phyloP scores from a whole-genome alignment of 352 stramenopile genomes.

The Pythium inflatum region DNA sequence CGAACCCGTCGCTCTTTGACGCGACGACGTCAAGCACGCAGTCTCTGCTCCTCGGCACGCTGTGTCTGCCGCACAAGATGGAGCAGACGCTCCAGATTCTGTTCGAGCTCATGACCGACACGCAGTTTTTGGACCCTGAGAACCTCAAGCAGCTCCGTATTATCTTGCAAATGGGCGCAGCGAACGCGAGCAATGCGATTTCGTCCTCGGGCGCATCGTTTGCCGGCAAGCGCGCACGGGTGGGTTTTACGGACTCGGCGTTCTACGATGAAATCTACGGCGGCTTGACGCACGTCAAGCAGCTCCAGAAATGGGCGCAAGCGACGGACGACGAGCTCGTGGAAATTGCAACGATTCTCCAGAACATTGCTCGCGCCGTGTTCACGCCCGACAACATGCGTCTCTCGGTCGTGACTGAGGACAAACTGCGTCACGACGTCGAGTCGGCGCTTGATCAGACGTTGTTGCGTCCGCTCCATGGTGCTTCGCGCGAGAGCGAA shows the following conservation, averaged over 20 bases:
- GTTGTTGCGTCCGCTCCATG: slow-evolving; percentile 49
- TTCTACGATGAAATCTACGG: slow-evolving; percentile 73
- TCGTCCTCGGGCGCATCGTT: slow-evolving; percentile 70
- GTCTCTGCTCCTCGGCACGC: slow-evolving; percentile 63
- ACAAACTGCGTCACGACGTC: slow-evolving; percentile 61
- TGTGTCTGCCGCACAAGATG: slow-evolving; percentile 79
- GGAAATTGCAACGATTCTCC: slow-evolving; percentile 54
- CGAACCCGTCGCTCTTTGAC: slow-evolving; percentile 61
- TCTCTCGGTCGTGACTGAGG: slow-evolving; percentile 76
- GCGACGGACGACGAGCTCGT: slow-evolving; percentile 69
- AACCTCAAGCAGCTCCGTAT: slow-evolving; percentile 79
- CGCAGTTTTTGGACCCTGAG: slow-evolving; percentile 68
- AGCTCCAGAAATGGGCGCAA: slow-evolving; percentile 75
- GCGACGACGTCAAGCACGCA: slow-evolving; percentile 49
- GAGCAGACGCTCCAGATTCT: slow-evolving; percentile 63
- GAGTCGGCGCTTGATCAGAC: slow-evolving; percentile 49
- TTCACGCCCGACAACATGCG: slow-evolving; percentile 65
- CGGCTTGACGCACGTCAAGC: slow-evolving; percentile 73
- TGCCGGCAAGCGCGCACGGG: slow-evolving; percentile 58
- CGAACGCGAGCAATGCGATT: slow-evolving; percentile 71
- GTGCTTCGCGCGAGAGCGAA: not conserved
- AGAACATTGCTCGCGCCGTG: slow-evolving; percentile 58
- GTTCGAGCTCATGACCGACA: slow-evolving; percentile 68
- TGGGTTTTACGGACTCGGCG: slow-evolving; percentile 56
- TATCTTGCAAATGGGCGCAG: slow-evolving; percentile 70